These are phyloP conservation scores for Musa schizocarpa DNA, from an alignment of 176 grass and related monocot species.

Conservation along the genomic window DNA sequence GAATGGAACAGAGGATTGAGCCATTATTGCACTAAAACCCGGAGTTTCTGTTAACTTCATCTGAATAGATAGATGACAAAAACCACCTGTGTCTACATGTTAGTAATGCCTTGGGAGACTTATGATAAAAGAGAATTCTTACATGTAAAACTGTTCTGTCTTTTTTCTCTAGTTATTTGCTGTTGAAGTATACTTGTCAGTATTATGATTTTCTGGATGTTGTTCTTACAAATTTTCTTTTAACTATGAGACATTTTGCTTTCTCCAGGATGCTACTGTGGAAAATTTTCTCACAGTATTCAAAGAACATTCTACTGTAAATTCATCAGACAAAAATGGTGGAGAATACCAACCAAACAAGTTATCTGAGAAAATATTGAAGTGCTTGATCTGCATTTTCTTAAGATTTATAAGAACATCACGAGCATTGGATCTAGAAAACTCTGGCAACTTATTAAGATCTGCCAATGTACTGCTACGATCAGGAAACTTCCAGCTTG, in stretches of 20 bases:
- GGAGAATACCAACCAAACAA: constrained; percentile 50
- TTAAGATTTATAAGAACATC: constrained; percentile 65
- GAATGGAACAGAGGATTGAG: background rate
- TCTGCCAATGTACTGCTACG: constrained; percentile 25
- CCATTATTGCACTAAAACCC: background rate
- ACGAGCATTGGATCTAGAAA: constrained; percentile 38
- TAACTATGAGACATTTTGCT: background rate
- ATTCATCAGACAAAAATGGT: constrained; percentile 17
- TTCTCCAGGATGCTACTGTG: background rate
- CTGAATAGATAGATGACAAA: background rate
- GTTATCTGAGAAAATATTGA: constrained; percentile 85
- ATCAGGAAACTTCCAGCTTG: constrained; percentile 38
- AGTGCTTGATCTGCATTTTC: constrained; percentile 78
- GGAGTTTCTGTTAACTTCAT: background rate
- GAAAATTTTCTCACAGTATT: constrained; percentile 20
- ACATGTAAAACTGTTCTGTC: background rate
- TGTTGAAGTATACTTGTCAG: background rate
- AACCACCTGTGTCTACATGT: background rate
- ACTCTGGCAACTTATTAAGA: constrained; percentile 38
- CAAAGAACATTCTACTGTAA: constrained; percentile 25
- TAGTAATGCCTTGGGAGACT: background rate
- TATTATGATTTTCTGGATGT: background rate
- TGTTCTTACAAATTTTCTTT: background rate
- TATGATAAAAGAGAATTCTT: background rate
- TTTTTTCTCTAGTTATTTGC: too few relatives aligned